Evolutionary conservation across 352 stramenopile genomes (phyloP).

Genomic region (Thalassiosira sp.): DNA sequence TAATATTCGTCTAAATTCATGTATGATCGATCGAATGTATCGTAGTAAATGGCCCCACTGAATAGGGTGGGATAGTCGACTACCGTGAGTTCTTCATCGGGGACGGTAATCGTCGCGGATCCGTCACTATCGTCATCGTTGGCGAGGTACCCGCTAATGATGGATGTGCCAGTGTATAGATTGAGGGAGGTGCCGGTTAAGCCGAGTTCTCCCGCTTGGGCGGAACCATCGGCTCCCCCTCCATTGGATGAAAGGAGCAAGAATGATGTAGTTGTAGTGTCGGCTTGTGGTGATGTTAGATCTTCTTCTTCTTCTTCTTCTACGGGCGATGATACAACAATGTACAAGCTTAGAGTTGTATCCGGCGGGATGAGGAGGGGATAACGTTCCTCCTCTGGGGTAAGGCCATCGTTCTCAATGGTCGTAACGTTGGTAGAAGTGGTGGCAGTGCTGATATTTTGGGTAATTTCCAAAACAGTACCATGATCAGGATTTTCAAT

Average conservation of each 20-base stretch:
- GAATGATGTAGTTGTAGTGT: too few relatives aligned
- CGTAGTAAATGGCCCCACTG: constrained; percentile 43
- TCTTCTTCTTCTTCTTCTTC: neutral
- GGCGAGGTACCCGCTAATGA: constrained; percentile 26
- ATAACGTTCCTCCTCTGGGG: constrained; percentile 6
- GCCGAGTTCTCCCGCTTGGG: constrained; percentile 2
- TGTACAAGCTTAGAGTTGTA: constrained; percentile 16
- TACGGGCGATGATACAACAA: constrained; percentile 21
- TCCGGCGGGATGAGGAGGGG: constrained; percentile 28
- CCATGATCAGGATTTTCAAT: neutral
- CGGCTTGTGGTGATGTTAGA: too few relatives aligned
- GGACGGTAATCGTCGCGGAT: too few relatives aligned
- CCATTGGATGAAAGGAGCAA: constrained; percentile 3
- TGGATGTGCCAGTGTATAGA: constrained; percentile 28
- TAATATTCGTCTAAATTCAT: constrained; percentile 22
- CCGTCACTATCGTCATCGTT: constrained; percentile 5
- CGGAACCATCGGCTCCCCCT: neutral
- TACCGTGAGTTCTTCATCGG: too few relatives aligned
- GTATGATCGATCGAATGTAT: constrained; percentile 7
- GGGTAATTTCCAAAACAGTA: neutral
- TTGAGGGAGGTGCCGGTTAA: constrained; percentile 13
- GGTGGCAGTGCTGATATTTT: too few relatives aligned
- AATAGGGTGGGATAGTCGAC: constrained; percentile 20
- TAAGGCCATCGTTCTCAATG: too few relatives aligned
- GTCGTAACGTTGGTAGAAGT: too few relatives aligned